These are phyloP conservation scores for Tubosaeta sp. DNA, from an alignment of 768 basidiomycete species.

Conservation along the genomic window DNA sequence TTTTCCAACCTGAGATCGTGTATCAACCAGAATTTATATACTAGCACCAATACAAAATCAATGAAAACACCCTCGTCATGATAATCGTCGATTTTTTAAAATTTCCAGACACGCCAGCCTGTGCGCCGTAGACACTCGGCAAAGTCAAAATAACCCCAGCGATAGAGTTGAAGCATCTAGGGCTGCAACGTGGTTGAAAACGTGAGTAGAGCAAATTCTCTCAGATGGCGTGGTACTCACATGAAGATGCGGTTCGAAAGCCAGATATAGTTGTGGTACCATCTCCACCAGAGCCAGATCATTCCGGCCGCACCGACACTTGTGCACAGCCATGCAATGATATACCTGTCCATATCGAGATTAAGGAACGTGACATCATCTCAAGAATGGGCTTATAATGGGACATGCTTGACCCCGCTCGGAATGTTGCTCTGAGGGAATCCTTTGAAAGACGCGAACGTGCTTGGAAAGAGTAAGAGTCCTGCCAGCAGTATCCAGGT, in stretches of 20 bases:
- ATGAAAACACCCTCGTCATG: conserved; percentile 39
- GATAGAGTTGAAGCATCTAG: conserved; percentile 52
- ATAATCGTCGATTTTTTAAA: conserved; percentile 45
- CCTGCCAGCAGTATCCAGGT: conserved; percentile 62
- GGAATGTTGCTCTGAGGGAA: conserved; percentile 34
- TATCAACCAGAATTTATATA: conserved; percentile 45
- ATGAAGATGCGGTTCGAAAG: conserved; percentile 52
- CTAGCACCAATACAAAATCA: conserved; percentile 36
- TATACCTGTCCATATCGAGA: conserved; percentile 35
- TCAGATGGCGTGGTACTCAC: conserved; percentile 31
- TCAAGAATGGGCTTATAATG: conserved; percentile 37
- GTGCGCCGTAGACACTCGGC: conserved; percentile 46
- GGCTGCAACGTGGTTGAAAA: conserved; percentile 31
- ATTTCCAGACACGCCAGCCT: conserved; percentile 41
- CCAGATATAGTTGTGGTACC: conserved; percentile 59
- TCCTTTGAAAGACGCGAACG: conserved; percentile 45
- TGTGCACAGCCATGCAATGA: conserved; percentile 52
- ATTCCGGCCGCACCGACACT: conserved; percentile 51
- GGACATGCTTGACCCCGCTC: conserved; percentile 37
- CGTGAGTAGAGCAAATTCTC: neutral
- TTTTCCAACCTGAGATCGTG: conserved; percentile 42
- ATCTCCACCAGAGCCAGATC: conserved; percentile 58
- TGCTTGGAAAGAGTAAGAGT: conserved; percentile 59
- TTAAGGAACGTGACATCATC: conserved; percentile 1
- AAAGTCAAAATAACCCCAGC: conserved; percentile 56